Evolutionary conservation across 371 early-diverging fungal genomes (phyloP).

Genomic region (Synchytrium microbalum): DNA sequence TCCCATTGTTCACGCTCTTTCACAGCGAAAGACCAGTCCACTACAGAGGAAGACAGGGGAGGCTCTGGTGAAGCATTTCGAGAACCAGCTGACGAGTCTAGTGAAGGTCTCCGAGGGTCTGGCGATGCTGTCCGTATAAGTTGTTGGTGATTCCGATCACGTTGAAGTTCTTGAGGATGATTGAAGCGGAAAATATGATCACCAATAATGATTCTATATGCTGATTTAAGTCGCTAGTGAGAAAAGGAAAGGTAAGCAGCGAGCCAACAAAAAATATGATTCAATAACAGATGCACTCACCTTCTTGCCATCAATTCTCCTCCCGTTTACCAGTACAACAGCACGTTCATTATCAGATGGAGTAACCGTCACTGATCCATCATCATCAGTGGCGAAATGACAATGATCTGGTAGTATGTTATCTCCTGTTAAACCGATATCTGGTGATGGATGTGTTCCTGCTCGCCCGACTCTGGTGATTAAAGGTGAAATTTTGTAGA

Average conservation of each 20-base stretch:
- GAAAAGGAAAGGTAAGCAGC: conserved; percentile 48
- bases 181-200: conserved; percentile 78
- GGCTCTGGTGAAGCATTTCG: conserved; percentile 24
- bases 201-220: conserved; percentile 76
- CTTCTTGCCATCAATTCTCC: background rate
- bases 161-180: conserved; percentile 75
- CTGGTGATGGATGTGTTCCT: conserved; percentile 26
- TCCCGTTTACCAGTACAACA: conserved; percentile 70
- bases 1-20: conserved; percentile 34
- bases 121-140: background rate
- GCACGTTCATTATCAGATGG: conserved; percentile 47
- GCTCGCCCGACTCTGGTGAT: conserved; percentile 56
- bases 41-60: conserved; percentile 45
- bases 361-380: conserved; percentile 45
- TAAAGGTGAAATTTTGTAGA: conserved; percentile 78
- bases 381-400: conserved; percentile 59
- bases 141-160: conserved; percentile 45
- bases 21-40: conserved; percentile 74
- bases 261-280: too few relatives aligned
- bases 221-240: conserved; percentile 56
- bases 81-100: conserved; percentile 24
- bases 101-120: background rate
- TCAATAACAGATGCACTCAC: too few relatives aligned
- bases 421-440: conserved; percentile 65
- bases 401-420: conserved; percentile 69